phyloP scores from a whole-genome alignment of 306 rosid species.

The Ormosia emarginata region DNA sequence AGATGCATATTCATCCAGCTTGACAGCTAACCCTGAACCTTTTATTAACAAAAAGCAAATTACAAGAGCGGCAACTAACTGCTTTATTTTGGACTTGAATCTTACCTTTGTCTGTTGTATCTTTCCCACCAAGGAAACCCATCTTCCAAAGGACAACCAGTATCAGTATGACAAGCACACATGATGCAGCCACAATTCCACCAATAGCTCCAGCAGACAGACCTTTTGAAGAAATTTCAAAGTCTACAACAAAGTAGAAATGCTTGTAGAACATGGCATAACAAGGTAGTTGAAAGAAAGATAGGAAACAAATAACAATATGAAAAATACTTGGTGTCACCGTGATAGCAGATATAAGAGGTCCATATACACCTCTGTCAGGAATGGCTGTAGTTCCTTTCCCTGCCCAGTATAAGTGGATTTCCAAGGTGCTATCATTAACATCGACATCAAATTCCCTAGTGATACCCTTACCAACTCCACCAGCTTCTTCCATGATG shows the following conservation, averaged over 20 bases:
- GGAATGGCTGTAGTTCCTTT: conserved; percentile 83
- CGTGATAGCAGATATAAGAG: conserved; percentile 77
- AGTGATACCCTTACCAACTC: conserved; percentile 48
- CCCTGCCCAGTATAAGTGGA: conserved; percentile 80
- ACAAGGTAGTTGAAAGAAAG: background rate
- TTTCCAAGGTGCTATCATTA: conserved; percentile 58
- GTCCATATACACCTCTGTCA: conserved; percentile 69
- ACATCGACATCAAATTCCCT: conserved; percentile 40
- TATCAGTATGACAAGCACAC: conserved; percentile 39
- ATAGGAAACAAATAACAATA: background rate
- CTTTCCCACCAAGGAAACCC: conserved; percentile 51
- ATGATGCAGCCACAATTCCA: conserved; percentile 61
- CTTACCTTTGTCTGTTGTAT: conserved; percentile 53
- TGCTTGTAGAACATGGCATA: background rate
- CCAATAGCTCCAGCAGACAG: conserved; percentile 65
- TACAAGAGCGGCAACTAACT: background rate
- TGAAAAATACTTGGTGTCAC: conserved; percentile 46
- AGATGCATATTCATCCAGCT: background rate
- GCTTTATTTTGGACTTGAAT: background rate
- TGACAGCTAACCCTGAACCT: background rate
- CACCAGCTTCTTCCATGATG: conserved; percentile 61
- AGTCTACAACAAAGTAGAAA: conserved; percentile 43
- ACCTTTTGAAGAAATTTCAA: conserved; percentile 40
- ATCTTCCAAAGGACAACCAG: conserved; percentile 44
- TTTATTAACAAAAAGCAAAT: background rate